Evolutionary conservation across 169 alveolate genomes (phyloP).

Genomic region (Blepharisma undulans): DNA sequence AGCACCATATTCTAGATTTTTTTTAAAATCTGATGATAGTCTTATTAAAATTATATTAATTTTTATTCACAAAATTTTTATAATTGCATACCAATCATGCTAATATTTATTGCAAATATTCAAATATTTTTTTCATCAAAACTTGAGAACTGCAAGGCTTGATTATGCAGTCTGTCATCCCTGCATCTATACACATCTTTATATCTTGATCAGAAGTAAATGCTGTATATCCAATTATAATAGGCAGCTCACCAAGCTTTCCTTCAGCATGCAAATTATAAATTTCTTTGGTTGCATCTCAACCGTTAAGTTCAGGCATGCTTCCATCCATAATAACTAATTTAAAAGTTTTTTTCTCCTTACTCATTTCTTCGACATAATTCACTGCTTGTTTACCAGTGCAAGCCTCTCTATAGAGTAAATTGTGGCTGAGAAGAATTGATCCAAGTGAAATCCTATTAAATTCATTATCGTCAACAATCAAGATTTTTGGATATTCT

Average conservation of each 20-base stretch:
- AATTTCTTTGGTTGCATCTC: constrained; percentile 37
- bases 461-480: constrained; percentile 12
- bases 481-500: not conserved
- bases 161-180: not conserved
- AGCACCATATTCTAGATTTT: not conserved
- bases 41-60: too few relatives aligned
- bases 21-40: not conserved
- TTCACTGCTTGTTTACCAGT: constrained; percentile 14
- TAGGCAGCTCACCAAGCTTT: not conserved
- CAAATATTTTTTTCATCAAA: not conserved
- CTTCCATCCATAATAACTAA: constrained; percentile 21
- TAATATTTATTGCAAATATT: not conserved
- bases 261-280: not conserved
- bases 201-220: not conserved
- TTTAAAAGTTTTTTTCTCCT: not conserved
- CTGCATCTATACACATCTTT: not conserved
- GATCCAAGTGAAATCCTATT: not conserved
- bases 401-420: not conserved
- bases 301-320: constrained; percentile 41
- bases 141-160: not conserved
- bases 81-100: not conserved
- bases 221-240: constrained; percentile 25
- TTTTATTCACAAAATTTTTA: not conserved
- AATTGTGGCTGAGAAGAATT: not conserved
- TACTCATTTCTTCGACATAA: not conserved